Base-by-base conservation (phyloP, 345 rosid genomes). In the Moricandia arvensis region DNA sequence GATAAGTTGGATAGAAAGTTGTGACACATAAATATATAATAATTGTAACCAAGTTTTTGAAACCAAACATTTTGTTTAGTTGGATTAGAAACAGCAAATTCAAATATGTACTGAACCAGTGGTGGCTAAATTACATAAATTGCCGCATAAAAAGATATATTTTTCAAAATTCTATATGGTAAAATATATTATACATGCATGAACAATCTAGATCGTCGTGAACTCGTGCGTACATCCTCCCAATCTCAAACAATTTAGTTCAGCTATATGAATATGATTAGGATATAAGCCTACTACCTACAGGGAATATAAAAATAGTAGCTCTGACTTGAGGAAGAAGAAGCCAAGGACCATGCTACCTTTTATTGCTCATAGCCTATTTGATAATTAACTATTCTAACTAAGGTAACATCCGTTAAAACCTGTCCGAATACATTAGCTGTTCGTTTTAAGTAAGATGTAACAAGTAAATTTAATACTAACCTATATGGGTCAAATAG, bases 331-430 rank as follows among this genome's bases (percentile, higher is more conserved):
- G 59, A 53, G 59, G 29, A 53, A n/a, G n/a, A n/a, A 47, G 18
- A 47, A 24, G 80, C 80, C 80, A 76, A 77, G 80, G 54, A 65
- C 66, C 80, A 77, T 65, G 80, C 80, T 64, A 58, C 71, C n/a
- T 18, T 58, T 71, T 10, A 12, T 58, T 24, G 53, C 76, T 57
- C 67, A 47, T 57, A 13, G 3, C 54, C 26, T 70, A 31, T 18
- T 63, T 63, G 59, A 57, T 70, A 33, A 63, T 64, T 64, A 57
- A 45, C 54, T 31, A 57, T n/a, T 70, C 24, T 13, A 54, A 54
- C 13, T 49, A 9, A 53, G 8, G 49, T 35, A 10, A 21, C 24
- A 68, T 60, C 57, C 26, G 75, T 54, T 18, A 21, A 54, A 18
- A 54, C 29, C 12, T 54, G 59, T 57, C 71, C 75, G 41, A 18